phyloP scores from a whole-genome alignment of 163 green algal species.

The Scenedesmus sp. region DNA sequence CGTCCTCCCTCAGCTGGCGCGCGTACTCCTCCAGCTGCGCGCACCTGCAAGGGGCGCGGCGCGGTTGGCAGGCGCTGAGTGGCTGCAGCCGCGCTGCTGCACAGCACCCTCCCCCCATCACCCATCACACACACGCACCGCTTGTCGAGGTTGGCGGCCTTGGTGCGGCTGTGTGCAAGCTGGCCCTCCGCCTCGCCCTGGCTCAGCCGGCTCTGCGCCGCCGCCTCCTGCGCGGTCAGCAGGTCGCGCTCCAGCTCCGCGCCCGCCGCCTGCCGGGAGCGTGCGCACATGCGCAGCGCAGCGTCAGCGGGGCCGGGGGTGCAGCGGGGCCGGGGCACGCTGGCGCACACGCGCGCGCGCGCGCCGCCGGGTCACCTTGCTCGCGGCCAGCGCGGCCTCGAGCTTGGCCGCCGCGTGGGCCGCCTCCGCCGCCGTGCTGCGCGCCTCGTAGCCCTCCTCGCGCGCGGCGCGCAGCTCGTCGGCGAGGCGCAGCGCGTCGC shows the following conservation, averaged over 20 bases:
- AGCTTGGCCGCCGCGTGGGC: too few species aligned
- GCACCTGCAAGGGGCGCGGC: too few species aligned
- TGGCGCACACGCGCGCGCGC: too few species aligned
- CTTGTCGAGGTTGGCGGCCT: neutral
- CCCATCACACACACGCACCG: neutral
- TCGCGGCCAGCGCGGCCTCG: neutral
- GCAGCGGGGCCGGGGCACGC: too few species aligned
- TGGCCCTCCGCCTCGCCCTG: constrained; percentile 12
- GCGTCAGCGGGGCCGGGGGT: too few species aligned
- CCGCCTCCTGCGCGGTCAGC: constrained; percentile 12
- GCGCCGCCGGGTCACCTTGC: neutral
- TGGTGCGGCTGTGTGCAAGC: neutral
- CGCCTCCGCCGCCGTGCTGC: neutral
- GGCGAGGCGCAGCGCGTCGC: neutral
- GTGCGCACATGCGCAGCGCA: neutral
- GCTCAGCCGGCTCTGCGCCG: constrained; percentile 19
- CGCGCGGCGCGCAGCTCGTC: constrained; percentile 13
- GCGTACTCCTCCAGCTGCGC: constrained; percentile 14
- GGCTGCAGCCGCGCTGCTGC: too few species aligned
- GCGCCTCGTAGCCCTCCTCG: neutral
- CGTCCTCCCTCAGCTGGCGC: neutral
- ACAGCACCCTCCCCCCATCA: neutral
- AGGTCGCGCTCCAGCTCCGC: constrained; percentile 4
- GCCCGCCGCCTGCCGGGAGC: constrained; percentile 6
- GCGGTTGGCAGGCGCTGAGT: too few species aligned